Conservation (phyloP, 768 basidiomycete genomes). For the Boletus sensibilis region DNA sequence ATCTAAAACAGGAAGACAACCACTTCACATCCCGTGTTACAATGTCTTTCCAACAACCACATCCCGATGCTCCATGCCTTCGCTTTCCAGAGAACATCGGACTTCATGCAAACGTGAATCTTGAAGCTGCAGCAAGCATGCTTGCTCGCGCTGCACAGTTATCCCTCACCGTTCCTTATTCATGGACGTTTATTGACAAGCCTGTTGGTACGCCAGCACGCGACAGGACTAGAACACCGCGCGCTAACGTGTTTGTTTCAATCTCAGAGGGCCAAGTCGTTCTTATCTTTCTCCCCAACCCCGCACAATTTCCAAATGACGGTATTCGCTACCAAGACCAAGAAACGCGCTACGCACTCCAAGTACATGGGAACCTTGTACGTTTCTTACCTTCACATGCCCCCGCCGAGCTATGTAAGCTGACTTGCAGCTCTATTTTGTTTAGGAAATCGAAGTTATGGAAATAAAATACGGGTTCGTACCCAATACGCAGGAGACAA, state of each 20-base stretch:
- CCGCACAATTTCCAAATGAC: slow-evolving; percentile 65
- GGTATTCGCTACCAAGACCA: slow-evolving; percentile 76
- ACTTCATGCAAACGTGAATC: slow-evolving; percentile 50
- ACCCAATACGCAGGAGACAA: slow-evolving; percentile 59
- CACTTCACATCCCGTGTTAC: background rate
- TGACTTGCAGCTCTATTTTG: background rate
- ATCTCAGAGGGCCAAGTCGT: slow-evolving; percentile 59
- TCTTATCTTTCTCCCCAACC: slow-evolving; percentile 63
- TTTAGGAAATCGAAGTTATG: slow-evolving; percentile 72
- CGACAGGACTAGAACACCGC: background rate
- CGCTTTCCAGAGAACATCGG: slow-evolving; percentile 69
- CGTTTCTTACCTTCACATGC: slow-evolving; percentile 26
- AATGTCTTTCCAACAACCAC: slow-evolving; percentile 45
- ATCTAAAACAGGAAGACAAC: slow-evolving; percentile 17
- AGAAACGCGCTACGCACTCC: slow-evolving; percentile 55
- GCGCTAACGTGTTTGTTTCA: background rate
- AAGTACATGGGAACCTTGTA: slow-evolving; percentile 56
- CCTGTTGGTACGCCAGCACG: slow-evolving; percentile 53
- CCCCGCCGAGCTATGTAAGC: background rate
- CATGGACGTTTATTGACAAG: slow-evolving; percentile 77
- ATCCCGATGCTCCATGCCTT: slow-evolving; percentile 63
- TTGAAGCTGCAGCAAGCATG: slow-evolving; percentile 59
- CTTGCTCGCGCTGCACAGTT: slow-evolving; percentile 57
- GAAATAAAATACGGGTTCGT: slow-evolving; percentile 77
- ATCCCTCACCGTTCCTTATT: slow-evolving; percentile 60